These are phyloP conservation scores for Syzygium jambos DNA, from an alignment of 345 rosid genomes.

Conservation along the genomic window DNA sequence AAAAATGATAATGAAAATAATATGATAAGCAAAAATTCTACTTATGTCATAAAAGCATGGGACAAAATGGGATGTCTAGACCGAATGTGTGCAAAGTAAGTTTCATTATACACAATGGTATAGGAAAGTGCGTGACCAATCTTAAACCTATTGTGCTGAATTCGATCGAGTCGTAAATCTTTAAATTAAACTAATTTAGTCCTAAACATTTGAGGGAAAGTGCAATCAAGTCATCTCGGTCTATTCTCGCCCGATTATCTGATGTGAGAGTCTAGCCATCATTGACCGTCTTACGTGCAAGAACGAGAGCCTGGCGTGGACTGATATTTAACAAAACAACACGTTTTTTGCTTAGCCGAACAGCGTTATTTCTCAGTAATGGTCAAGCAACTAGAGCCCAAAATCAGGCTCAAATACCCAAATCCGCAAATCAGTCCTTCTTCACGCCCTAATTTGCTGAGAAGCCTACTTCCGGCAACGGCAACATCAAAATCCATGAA, in stretches of 20 bases:
- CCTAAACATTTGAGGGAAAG: fast-evolving
- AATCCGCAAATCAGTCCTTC: neutral
- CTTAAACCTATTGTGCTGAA: neutral
- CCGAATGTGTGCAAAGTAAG: neutral
- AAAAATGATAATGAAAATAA: neutral
- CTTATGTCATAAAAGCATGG: neutral
- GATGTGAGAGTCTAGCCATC: neutral
- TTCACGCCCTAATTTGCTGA: neutral
- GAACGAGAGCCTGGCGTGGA: neutral
- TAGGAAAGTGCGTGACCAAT: fast-evolving
- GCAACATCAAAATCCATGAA: too few relatives aligned
- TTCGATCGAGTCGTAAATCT: fast-evolving
- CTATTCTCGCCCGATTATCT: neutral
- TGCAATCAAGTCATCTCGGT: fast-evolving
- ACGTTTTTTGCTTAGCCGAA: neutral
- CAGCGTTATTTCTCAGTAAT: neutral
- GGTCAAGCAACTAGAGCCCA: neutral
- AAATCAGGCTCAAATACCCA: neutral
- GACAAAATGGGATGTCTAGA: neutral
- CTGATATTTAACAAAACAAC: neutral
- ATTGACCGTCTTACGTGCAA: neutral
- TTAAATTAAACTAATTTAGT: neutral
- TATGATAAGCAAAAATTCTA: neutral
- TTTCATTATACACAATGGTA: neutral
- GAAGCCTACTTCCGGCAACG: neutral